Evolutionary conservation across 441 rosid genomes (phyloP).

Genomic region (Erysimum cheiri): DNA sequence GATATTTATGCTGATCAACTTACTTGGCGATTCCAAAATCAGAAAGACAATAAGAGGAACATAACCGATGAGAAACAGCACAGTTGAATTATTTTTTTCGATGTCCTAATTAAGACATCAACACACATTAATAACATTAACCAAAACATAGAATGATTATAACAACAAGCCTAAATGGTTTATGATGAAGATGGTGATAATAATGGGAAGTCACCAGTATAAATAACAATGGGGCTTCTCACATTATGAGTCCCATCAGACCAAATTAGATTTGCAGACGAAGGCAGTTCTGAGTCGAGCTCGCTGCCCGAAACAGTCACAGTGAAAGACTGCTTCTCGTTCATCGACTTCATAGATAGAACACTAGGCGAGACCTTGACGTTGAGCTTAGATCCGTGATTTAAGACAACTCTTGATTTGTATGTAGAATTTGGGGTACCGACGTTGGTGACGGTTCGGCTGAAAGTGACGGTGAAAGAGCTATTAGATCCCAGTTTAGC

Average conservation of each 20-base stretch:
- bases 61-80: background rate
- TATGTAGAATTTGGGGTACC: constrained; percentile 51
- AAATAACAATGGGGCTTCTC: constrained; percentile 50
- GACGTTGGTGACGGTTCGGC: constrained; percentile 58
- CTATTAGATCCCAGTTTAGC: constrained; percentile 1
- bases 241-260: constrained; percentile 50
- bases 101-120: constrained; percentile 6
- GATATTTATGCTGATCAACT: too few relatives aligned
- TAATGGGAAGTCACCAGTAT: constrained; percentile 25
- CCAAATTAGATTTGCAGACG: constrained; percentile 53
- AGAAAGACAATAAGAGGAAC: background rate
- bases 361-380: constrained; percentile 49
- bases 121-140: constrained; percentile 1
- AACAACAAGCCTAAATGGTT: background rate
- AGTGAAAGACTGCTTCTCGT: constrained; percentile 49
- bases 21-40: too few relatives aligned
- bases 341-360: constrained; percentile 45
- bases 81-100: background rate
- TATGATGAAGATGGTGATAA: constrained; percentile 9
- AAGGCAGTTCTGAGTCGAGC: background rate
- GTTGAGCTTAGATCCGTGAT: constrained; percentile 22
- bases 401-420: constrained; percentile 32
- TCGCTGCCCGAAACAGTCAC: constrained; percentile 40
- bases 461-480: constrained; percentile 43
- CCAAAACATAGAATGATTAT: constrained; percentile 3